Conservation (phyloP, 768 basidiomycete species). For the Tricholoma sp. region DNA sequence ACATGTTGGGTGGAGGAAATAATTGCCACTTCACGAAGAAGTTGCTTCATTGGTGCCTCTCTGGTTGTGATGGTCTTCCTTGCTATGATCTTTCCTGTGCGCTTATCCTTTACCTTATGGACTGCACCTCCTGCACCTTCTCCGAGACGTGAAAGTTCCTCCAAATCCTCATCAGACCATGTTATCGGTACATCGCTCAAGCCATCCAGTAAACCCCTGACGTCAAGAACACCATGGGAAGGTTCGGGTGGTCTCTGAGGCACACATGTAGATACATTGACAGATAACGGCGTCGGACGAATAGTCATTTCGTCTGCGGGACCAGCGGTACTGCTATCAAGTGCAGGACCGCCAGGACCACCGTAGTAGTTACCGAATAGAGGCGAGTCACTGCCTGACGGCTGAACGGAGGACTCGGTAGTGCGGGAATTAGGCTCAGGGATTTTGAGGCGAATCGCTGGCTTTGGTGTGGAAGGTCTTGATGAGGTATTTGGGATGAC, state of each 20-base stretch:
- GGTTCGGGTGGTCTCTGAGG: conserved; percentile 24
- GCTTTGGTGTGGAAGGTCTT: conserved; percentile 26
- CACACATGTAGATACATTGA: conserved; percentile 21
- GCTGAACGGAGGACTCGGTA: conserved; percentile 8
- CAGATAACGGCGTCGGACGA: conserved; percentile 25
- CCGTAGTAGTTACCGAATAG: conserved; percentile 38
- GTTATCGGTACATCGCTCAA: conserved; percentile 33
- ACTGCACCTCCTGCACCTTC: conserved; percentile 97
- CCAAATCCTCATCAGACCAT: conserved; percentile 69
- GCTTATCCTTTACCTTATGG: conserved; percentile 84
- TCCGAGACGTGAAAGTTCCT: conserved; percentile 75
- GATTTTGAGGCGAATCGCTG: conserved; percentile 25
- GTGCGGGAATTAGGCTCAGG: conserved; percentile 17
- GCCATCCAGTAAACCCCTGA: conserved; percentile 33
- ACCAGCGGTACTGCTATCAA: conserved; percentile 18
- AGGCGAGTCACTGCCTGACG: conserved; percentile 22
- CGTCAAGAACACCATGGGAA: conserved; percentile 31
- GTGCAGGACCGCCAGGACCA: conserved; percentile 28
- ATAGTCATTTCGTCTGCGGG: conserved; percentile 39
- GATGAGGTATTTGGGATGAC: conserved; percentile 22
- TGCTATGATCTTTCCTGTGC: conserved; percentile 78
- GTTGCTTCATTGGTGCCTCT: conserved; percentile 88
- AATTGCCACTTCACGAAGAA: conserved; percentile 88
- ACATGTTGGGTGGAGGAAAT: conserved; percentile 77
- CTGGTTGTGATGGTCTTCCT: conserved; percentile 92